phyloP scores from a whole-genome alignment of 2,329 filamentous ascomycete genomes.

The Monosporascus sp. region DNA sequence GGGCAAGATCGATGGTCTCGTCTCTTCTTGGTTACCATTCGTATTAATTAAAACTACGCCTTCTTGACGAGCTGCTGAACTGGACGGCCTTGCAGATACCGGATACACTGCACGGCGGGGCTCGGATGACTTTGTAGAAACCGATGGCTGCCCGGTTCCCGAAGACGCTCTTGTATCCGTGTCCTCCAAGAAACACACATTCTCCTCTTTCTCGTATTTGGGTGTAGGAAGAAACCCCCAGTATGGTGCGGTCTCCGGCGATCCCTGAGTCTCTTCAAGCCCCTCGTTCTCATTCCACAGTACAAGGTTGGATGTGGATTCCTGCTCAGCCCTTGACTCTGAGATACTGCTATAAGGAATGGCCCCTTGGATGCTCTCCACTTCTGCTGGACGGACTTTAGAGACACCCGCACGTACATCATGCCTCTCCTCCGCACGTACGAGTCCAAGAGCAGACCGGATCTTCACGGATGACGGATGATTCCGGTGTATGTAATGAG shows the following conservation, averaged over 20 bases:
- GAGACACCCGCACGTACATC: conserved; percentile 11
- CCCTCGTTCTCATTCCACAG: neutral
- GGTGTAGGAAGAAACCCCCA: conserved; percentile 21
- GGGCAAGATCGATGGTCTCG: conserved; percentile 6
- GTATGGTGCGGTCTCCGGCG: conserved; percentile 13
- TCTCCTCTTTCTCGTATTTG: conserved; percentile 5
- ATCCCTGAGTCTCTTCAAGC: conserved; percentile 1
- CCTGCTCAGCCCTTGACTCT: conserved; percentile 4
- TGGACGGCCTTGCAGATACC: too few species aligned
- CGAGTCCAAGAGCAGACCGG: conserved; percentile 9
- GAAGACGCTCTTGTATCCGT: neutral
- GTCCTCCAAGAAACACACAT: neutral
- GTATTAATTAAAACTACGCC: conserved; percentile 1
- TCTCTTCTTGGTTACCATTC: conserved; percentile 7
- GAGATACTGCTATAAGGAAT: neutral
- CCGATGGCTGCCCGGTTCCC: neutral
- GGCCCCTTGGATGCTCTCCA: neutral
- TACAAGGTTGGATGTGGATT: conserved; percentile 2
- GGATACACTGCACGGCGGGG: too few species aligned
- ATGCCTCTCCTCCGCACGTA: conserved; percentile 3
- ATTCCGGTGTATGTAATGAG: conserved; percentile 9
- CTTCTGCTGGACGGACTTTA: conserved; percentile 16
- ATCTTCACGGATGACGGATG: conserved; percentile 14
- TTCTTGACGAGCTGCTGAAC: conserved; percentile 5
- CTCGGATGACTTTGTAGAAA: neutral